Base-by-base conservation (phyloP, 2,329 filamentous ascomycete species). In the Calonectria pseudoreteaudii region DNA sequence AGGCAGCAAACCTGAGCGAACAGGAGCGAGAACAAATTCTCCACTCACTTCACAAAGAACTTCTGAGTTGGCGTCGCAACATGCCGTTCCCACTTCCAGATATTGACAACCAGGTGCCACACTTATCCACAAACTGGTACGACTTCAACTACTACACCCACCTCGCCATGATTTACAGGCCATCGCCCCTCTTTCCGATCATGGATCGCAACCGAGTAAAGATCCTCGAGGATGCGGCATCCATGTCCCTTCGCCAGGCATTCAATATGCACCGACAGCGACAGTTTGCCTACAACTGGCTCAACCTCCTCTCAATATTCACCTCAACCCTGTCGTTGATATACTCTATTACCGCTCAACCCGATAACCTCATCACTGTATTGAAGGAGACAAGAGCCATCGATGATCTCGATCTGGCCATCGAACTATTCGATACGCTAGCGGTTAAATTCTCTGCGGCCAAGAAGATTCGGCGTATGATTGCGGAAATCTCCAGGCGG, bases 101-200 rank as follows among this genome's bases (percentile, higher is more conserved):
- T 31, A 72, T 83, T 28, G 79, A 83, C 75, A 81, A 80, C 7
- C 80, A 80, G 11, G 86, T 88, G 1, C 86, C 86, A 1, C 87
- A 88, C 70, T 78, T 87, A 4, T 85, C 78, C 50, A 86, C 82
- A 10, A 84, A 79, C 70, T 88, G 86, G 87, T 88, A 86, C 75
- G 86, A 88, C 68, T 84, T 87, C 56, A 88, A 88, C 76, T 88
- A 86, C 75, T 87, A 88, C 74, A 86, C 83, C 0, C 86, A 88
- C 64, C 76, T 87, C 1, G 84, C 84, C 16, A 84, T 86, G 79
- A 78, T 88, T 5, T 88, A 88, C 75, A 80, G 86, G 3, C 87
- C 86, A 0, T 87, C 86, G 0, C 86, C 86, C 0, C 73, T 87
- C 0, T 85, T 82, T 28, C 86, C 86, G 2, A 81, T 80, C 0